Base-by-base conservation (phyloP, 2,329 filamentous ascomycete species). In the Xylariaceae sp. region DNA sequence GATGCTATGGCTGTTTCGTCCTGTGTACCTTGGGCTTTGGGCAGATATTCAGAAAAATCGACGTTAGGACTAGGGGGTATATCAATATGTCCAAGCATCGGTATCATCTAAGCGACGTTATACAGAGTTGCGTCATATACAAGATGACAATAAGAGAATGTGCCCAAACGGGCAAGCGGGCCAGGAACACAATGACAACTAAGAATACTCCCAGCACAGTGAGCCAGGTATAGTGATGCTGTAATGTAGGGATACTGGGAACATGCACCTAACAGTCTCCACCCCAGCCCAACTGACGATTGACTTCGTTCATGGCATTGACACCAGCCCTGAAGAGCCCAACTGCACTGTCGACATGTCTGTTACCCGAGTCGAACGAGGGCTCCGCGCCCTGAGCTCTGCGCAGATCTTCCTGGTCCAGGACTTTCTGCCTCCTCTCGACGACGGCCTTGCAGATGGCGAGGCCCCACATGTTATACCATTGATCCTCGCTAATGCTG, bases 381-480 rank as follows among this genome's bases (percentile, higher is more conserved):
- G 61, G 61, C n/a, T 62, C 13, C 11, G 12, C 60, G 3, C 63
- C 57, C 43, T 67, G 55, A 37, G 69, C 64, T 4, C 60, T 59
- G 17, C 67, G 54, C 28, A 81, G 67, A 52, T 85, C 81, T 11
- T 69, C 67, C 48, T 79, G 76, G 29, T 75, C 74, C 13, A 85
- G 65, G 17, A 68, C 65, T 3, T 72, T 72, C 53, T 80, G 72
- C 29, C 72, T 71, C 43, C 78, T 72, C 39, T 76, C 73, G 41
- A 84, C 56, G 1, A 82, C 78, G 9, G 83, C 76, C 34, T 72
- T 70, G 44, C 69, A 67, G 38, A 89, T 77, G 3, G 79, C 72
- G 4, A 73, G 66, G 8, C 69, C 72, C 81, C 85, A 87, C 42
- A 76, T 63, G 43, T 76, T 73, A 49, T 80, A 79, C 76, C 80